Conservation (phyloP, 2,329 filamentous ascomycete species). For the Monascus ruber region DNA sequence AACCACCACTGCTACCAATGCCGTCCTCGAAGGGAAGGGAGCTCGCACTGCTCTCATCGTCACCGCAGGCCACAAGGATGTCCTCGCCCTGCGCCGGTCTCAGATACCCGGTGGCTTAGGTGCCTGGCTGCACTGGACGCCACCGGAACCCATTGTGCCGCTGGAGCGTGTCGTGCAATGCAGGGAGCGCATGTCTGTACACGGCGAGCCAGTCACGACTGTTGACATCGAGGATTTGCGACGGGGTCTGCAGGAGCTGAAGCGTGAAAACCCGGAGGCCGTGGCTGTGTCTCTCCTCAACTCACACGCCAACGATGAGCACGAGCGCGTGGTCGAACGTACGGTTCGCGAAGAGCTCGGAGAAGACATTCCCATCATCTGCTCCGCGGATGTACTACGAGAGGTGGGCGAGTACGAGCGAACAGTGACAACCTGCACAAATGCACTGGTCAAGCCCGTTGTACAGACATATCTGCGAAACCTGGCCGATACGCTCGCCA, state of each 20-base stretch:
- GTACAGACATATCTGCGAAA: slow-evolving; percentile 36
- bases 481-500: slow-evolving; percentile 26
- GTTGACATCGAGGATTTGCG: slow-evolving; percentile 32
- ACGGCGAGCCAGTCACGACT: slow-evolving; percentile 29
- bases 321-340: slow-evolving; percentile 30
- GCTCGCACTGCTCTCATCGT: slow-evolving; percentile 38
- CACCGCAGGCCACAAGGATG: slow-evolving; percentile 40
- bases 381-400: slow-evolving; percentile 35
- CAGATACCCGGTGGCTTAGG: slow-evolving; percentile 42
- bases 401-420: slow-evolving; percentile 41
- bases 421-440: slow-evolving; percentile 38
- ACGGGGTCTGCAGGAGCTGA: slow-evolving; percentile 26
- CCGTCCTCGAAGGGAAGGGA: slow-evolving; percentile 40
- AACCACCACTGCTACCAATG: slow-evolving; percentile 40
- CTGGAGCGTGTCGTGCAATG: slow-evolving; percentile 38
- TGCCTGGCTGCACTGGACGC: slow-evolving; percentile 39
- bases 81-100: slow-evolving; percentile 35
- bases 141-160: slow-evolving; percentile 39
- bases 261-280: slow-evolving; percentile 32
- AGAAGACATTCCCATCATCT: slow-evolving; percentile 32
- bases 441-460: slow-evolving; percentile 38
- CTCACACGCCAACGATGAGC: slow-evolving; percentile 34
- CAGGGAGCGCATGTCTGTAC: slow-evolving; percentile 33
- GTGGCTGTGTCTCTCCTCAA: slow-evolving; percentile 39
- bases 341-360: slow-evolving; percentile 35